Conservation (phyloP, 345 rosid species). For the Nephelium lappaceum region DNA sequence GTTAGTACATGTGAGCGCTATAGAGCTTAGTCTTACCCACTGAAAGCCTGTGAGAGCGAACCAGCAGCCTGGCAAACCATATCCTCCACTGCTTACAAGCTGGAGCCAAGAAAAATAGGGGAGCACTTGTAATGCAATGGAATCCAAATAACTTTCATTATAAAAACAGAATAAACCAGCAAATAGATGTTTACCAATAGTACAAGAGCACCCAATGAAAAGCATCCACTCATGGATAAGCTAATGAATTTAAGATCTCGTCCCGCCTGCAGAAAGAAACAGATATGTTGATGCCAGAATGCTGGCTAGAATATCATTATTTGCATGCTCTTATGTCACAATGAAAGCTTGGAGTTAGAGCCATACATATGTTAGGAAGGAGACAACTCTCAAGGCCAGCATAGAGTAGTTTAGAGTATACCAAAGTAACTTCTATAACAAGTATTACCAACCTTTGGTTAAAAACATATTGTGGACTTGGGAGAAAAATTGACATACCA, state of each 20-base stretch:
- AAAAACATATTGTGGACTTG: neutral
- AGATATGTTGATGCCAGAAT: constrained; percentile 13
- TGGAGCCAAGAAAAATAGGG: constrained; percentile 16
- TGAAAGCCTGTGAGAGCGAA: constrained; percentile 50
- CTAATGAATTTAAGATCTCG: constrained; percentile 79
- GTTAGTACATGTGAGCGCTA: neutral
- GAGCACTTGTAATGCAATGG: neutral
- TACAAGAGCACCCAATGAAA: constrained; percentile 49
- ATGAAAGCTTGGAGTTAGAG: neutral
- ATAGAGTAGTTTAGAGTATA: neutral
- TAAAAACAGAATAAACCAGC: neutral
- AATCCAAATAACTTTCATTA: neutral
- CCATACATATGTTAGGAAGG: neutral
- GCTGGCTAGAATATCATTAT: neutral
- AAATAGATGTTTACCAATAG: constrained; percentile 51
- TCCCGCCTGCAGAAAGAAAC: constrained; percentile 60
- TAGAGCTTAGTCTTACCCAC: constrained; percentile 42
- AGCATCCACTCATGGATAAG: constrained; percentile 72
- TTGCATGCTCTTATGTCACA: neutral
- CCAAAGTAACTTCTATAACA: neutral
- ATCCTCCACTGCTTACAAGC: constrained; percentile 47
- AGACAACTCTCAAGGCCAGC: neutral
- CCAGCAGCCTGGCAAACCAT: constrained; percentile 59
- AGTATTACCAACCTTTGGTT: neutral
- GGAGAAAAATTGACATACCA: constrained; percentile 46